Percentiles rank a stretch among this genome's conserved stretches.
These are phyloP conservation scores for Teunomyces panamensis DNA, from an alignment of 805 yeast species.

Conservation along the genomic window DNA sequence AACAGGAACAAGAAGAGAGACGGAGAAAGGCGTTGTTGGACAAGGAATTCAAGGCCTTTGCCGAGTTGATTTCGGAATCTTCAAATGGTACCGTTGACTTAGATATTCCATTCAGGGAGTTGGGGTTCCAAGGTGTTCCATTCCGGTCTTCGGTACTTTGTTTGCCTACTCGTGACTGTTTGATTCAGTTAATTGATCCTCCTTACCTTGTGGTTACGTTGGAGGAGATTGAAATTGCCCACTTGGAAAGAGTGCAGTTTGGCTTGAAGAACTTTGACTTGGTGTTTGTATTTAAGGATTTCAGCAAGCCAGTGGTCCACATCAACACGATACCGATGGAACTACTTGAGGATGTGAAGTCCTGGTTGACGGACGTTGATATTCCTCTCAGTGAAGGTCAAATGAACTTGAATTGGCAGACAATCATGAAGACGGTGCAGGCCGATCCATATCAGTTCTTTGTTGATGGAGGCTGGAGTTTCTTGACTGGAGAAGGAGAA, in stretches of 20 bases:
- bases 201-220: slow-evolving; percentile 91
- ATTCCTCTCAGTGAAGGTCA: slow-evolving; percentile 94
- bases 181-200: slow-evolving; percentile 89
- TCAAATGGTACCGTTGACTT: slow-evolving; percentile 81
- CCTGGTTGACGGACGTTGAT: slow-evolving; percentile 97
- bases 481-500: slow-evolving; percentile 85
- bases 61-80: slow-evolving; percentile 87
- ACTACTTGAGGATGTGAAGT: slow-evolving; percentile 84
- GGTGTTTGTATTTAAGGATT: slow-evolving; percentile 95
- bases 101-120: slow-evolving; percentile 91
- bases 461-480: slow-evolving; percentile 92
- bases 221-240: slow-evolving; percentile 91
- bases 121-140: slow-evolving; percentile 98
- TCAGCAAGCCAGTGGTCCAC: slow-evolving; percentile 81
- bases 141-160: slow-evolving; percentile 89
- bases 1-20: slow-evolving; percentile 98
- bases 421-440: slow-evolving; percentile 89
- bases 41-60: slow-evolving; percentile 85
- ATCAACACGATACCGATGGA: slow-evolving; percentile 94
- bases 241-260: slow-evolving; percentile 94
- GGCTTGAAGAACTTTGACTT: slow-evolving; percentile 95
- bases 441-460: slow-evolving; percentile 95
- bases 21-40: slow-evolving; percentile 86
- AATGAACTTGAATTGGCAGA: slow-evolving; percentile 91
- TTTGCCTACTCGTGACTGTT: slow-evolving; percentile 96